Conservation (phyloP, 805 yeast genomes). For the Spencermartinsiella europaea region DNA sequence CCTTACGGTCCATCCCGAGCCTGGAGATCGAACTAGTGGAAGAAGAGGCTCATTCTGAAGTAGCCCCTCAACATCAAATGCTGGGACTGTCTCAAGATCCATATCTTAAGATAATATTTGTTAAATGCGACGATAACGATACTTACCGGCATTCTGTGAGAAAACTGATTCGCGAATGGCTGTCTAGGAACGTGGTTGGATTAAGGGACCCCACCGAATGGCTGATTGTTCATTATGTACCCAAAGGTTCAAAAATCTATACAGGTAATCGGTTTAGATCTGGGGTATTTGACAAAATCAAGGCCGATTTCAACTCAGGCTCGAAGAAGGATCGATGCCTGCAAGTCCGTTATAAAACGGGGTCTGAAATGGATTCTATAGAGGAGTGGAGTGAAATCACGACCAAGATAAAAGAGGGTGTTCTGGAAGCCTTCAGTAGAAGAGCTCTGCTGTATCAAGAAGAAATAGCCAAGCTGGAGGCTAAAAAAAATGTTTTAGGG, state of each 20-base stretch:
- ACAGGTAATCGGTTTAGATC: slow-evolving; percentile 38
- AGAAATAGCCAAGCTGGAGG: slow-evolving; percentile 37
- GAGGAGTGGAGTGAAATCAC: slow-evolving; percentile 49
- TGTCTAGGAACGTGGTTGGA: slow-evolving; percentile 39
- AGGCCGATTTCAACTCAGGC: slow-evolving; percentile 43
- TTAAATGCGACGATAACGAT: slow-evolving; percentile 63
- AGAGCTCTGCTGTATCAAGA: slow-evolving; percentile 40
- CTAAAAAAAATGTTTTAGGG: slow-evolving; percentile 34
- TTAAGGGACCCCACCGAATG: slow-evolving; percentile 50
- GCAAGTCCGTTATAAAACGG: slow-evolving; percentile 24
- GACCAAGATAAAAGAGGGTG: slow-evolving; percentile 42
- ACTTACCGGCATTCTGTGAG: slow-evolving; percentile 74
- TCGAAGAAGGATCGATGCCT: slow-evolving; percentile 34
- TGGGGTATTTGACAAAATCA: slow-evolving; percentile 50
- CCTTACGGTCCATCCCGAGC: slow-evolving; percentile 57
- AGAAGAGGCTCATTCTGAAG: slow-evolving; percentile 43
- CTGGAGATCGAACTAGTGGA: slow-evolving; percentile 52
- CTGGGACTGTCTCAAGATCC: slow-evolving; percentile 42
- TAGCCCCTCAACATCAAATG: slow-evolving; percentile 33
- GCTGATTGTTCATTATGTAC: slow-evolving; percentile 52
- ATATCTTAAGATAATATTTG: slow-evolving; percentile 62
- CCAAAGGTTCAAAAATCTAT: slow-evolving; percentile 32
- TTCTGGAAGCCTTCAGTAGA: slow-evolving; percentile 50
- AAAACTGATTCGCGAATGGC: slow-evolving; percentile 80
- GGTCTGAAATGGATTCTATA: slow-evolving; percentile 17